These are phyloP conservation scores for Ganoderma leucocontextum DNA, from an alignment of 1,284 basidiomycete genomes.

Conservation along the genomic window DNA sequence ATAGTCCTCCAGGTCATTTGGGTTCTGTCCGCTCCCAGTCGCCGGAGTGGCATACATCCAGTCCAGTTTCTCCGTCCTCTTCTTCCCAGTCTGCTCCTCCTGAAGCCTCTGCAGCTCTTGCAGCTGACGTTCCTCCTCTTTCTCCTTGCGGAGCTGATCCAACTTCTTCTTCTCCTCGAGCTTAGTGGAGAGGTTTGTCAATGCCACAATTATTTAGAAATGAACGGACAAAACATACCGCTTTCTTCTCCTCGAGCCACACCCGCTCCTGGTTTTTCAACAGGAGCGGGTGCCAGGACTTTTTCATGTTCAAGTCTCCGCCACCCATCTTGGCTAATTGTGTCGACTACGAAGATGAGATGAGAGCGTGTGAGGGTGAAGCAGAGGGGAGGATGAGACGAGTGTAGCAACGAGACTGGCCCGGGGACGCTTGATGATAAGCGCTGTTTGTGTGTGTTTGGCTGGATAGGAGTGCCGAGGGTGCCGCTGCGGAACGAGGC, in stretches of 20 bases:
- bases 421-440: no score
- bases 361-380: neutral
- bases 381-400: constrained; percentile 7
- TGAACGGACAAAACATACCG: constrained; percentile 58
- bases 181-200: constrained; percentile 47
- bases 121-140: constrained; percentile 96
- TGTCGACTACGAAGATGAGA: constrained; percentile 23
- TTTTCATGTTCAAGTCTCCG: constrained; percentile 96
- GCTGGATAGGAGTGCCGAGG: constrained; percentile 10
- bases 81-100: constrained; percentile 94
- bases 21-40: constrained; percentile 81
- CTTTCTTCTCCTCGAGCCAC: constrained; percentile 98
- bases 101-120: constrained; percentile 96
- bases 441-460: constrained; percentile 35
- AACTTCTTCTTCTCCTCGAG: constrained; percentile 98
- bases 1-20: constrained; percentile 96
- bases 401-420: constrained; percentile 3
- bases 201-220: neutral
- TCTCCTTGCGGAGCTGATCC: constrained; percentile 95
- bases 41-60: constrained; percentile 99
- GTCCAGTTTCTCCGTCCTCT: constrained; percentile 92
- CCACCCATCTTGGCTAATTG: constrained; percentile 86
- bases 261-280: constrained; percentile 99
- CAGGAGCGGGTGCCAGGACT: constrained; percentile 98
- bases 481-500: constrained; percentile 3